Conservation (phyloP, 2,329 filamentous ascomycete species). For the Penicillium sp. region DNA sequence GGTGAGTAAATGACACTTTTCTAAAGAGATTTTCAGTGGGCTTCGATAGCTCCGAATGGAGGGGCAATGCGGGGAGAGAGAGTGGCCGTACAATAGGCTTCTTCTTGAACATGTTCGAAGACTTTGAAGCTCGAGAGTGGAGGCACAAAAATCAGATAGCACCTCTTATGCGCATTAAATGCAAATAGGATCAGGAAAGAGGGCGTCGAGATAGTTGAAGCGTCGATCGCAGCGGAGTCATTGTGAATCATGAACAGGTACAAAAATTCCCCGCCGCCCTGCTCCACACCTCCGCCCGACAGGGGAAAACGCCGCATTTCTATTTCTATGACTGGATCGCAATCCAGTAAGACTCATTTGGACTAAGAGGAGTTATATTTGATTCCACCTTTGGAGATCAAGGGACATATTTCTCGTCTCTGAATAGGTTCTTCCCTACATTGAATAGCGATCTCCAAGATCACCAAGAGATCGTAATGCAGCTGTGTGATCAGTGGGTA, state of each 20-base stretch:
- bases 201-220: not conserved
- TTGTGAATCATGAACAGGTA: not conserved
- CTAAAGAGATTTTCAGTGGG: not conserved
- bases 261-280: slow-evolving; percentile 8
- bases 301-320: not conserved
- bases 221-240: not conserved
- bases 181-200: too few relatives aligned
- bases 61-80: slow-evolving; percentile 33
- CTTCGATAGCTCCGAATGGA: slow-evolving; percentile 18
- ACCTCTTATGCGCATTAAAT: not conserved
- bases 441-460: not conserved
- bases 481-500: not conserved
- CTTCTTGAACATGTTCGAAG: slow-evolving; percentile 62
- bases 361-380: not conserved
- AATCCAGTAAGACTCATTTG: not conserved
- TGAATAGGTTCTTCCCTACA: not conserved
- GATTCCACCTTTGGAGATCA: too few relatives aligned
- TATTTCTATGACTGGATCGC: not conserved
- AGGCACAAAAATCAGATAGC: not conserved
- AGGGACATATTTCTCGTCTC: not conserved
- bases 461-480: too few relatives aligned
- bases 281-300: slow-evolving; percentile 3
- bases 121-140: not conserved
- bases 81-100: slow-evolving; percentile 56
- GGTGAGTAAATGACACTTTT: slow-evolving; percentile 15